phyloP scores from a whole-genome alignment of 805 yeast species.

The Komagataella kurtzmanii region DNA sequence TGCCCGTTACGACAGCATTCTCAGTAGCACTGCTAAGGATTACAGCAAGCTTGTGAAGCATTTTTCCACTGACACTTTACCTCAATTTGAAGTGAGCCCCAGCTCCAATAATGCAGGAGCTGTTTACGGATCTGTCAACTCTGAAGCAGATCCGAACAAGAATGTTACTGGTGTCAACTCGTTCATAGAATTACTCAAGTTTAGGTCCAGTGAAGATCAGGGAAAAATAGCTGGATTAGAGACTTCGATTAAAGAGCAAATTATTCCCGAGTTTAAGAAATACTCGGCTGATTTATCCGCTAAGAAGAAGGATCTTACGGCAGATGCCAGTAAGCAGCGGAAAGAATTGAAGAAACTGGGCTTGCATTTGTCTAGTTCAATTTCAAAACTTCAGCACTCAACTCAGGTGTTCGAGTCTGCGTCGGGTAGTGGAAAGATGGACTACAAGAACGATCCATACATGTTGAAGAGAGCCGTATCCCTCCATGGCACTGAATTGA shows the following conservation, averaged over 20 bases:
- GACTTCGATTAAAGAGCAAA: constrained; percentile 18
- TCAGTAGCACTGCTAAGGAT: constrained; percentile 9
- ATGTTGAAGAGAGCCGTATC: constrained; percentile 23
- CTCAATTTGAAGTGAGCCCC: constrained; percentile 17
- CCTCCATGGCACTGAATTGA: constrained; percentile 24
- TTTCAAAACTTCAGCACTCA: constrained; percentile 10
- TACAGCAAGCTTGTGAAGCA: constrained; percentile 13
- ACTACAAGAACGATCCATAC: constrained; percentile 31
- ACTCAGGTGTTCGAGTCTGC: constrained; percentile 8
- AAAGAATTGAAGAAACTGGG: constrained; percentile 24
- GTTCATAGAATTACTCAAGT: constrained; percentile 13
- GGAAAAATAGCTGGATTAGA: constrained; percentile 25
- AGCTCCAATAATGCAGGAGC: constrained; percentile 6
- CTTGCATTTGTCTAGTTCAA: constrained; percentile 17
- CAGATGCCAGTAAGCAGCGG: constrained; percentile 21
- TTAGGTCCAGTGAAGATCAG: constrained; percentile 16
- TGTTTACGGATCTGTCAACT: constrained; percentile 13
- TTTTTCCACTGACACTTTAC: constrained; percentile 9
- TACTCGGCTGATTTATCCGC: constrained; percentile 23
- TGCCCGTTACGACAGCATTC: constrained; percentile 12
- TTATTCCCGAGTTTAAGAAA: constrained; percentile 29
- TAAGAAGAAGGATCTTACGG: constrained; percentile 26
- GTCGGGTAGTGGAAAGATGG: constrained; percentile 11
- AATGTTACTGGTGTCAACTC: constrained; percentile 10
- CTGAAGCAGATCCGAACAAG: background rate